These are phyloP conservation scores for Rhizopogon vesiculosus DNA, from an alignment of 768 basidiomycete species.

Conservation along the genomic window DNA sequence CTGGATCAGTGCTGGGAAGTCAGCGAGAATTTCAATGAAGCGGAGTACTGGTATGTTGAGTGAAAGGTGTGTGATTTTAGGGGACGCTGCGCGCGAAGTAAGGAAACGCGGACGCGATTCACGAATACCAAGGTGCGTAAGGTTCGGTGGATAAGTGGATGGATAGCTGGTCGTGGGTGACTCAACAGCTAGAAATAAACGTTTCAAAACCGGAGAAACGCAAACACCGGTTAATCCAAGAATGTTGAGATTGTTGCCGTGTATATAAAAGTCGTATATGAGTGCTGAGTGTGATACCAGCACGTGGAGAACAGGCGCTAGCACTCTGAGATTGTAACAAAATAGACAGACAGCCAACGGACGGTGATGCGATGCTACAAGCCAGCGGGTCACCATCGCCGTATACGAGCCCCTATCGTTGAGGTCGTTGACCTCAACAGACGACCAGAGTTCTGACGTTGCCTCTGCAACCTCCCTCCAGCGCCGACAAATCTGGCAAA, in stretches of 20 bases:
- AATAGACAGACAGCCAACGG: conserved; percentile 17
- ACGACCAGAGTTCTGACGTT: too few species aligned
- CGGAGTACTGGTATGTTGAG: conserved; percentile 8
- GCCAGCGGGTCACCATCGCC: conserved; percentile 21
- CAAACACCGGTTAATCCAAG: conserved; percentile 11
- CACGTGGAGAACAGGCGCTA: conserved; percentile 8
- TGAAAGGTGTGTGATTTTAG: conserved; percentile 18
- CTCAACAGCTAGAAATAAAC: too few species aligned
- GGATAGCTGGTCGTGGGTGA: not conserved
- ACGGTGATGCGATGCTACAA: conserved; percentile 14
- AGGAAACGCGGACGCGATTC: conserved; percentile 7
- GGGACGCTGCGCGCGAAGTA: conserved; percentile 10
- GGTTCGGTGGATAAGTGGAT: conserved; percentile 8
- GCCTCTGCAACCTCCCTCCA: conserved; percentile 24
- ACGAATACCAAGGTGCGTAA: conserved; percentile 11
- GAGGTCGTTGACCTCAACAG: too few species aligned
- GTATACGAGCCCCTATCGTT: conserved; percentile 9
- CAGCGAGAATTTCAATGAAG: conserved; percentile 12
- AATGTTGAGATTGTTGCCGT: conserved; percentile 12
- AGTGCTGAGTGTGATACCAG: conserved; percentile 15
- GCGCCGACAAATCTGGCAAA: conserved; percentile 28
- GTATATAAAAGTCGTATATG: conserved; percentile 12
- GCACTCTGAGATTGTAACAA: not conserved
- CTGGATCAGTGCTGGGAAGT: conserved; percentile 12
- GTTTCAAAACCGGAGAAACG: conserved; percentile 8